Conservation (phyloP, 305 asterid genomes). For the Fraxinus dipetala region DNA sequence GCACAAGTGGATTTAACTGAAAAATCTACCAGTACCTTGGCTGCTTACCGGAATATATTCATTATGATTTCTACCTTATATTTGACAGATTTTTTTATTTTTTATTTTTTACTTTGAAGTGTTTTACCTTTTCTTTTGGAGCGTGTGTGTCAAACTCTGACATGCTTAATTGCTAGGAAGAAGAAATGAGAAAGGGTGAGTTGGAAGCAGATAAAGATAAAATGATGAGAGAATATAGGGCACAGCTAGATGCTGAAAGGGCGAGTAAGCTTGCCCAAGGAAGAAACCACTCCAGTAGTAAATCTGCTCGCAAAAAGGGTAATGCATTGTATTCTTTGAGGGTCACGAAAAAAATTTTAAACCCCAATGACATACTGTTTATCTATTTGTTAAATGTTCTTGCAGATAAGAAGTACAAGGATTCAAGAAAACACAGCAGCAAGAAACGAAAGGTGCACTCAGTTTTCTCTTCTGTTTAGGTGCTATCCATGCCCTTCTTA, state of each 20-base stretch:
- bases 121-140: neutral
- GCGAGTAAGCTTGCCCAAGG: constrained; percentile 77
- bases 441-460: constrained; percentile 81
- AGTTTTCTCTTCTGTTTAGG: constrained; percentile 3
- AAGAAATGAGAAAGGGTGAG: constrained; percentile 92
- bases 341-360: constrained; percentile 7
- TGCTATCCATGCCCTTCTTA: constrained; percentile 9
- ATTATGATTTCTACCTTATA: neutral
- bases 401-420: constrained; percentile 80
- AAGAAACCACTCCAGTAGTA: constrained; percentile 77
- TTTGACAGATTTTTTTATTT: neutral
- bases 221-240: constrained; percentile 94
- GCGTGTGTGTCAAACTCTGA: neutral
- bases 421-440: constrained; percentile 72
- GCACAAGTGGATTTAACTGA: neutral
- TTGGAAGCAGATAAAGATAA: constrained; percentile 94
- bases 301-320: constrained; percentile 66
- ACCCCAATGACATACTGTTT: constrained; percentile 4
- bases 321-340: constrained; percentile 19
- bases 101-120: neutral
- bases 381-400: constrained; percentile 15
- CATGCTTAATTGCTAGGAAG: constrained; percentile 67
- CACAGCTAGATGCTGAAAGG: constrained; percentile 96
- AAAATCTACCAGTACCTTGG: neutral
- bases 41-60: neutral